Evolutionary conservation across 2,329 filamentous ascomycete species (phyloP).

Genomic region (Daldinia sp.): DNA sequence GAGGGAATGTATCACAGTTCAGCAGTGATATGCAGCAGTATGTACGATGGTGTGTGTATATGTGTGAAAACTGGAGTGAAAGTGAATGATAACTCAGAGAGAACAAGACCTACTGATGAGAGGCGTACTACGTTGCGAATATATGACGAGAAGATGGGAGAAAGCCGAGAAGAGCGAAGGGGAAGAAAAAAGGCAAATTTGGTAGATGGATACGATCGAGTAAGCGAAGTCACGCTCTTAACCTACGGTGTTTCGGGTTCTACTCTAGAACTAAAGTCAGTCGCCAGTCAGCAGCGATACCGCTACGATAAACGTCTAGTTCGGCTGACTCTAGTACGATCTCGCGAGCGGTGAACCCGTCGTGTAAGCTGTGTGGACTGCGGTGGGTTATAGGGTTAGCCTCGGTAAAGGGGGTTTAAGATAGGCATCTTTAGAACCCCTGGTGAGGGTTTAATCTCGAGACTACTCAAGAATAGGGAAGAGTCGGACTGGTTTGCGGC

Average conservation of each 20-base stretch:
- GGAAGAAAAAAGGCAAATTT: constrained; percentile 19
- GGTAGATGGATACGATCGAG: constrained; percentile 37
- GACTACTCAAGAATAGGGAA: constrained; percentile 27
- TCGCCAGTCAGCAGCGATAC: constrained; percentile 36
- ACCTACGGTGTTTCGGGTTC: constrained; percentile 29
- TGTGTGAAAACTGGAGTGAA: constrained; percentile 23
- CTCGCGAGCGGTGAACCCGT: constrained; percentile 4
- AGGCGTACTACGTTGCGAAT: constrained; percentile 26
- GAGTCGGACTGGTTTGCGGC: constrained; percentile 18
- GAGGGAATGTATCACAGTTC: constrained; percentile 21
- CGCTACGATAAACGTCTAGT: constrained; percentile 23
- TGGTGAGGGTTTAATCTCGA: constrained; percentile 6
- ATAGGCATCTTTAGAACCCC: constrained; percentile 1
- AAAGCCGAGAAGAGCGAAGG: constrained; percentile 26
- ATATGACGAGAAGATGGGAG: constrained; percentile 33
- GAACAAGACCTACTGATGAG: constrained; percentile 23
- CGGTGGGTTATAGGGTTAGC: constrained; percentile 4
- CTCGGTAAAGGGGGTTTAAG: constrained; percentile 22
- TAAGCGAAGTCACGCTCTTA: constrained; percentile 37
- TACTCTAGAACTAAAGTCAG: constrained; percentile 23
- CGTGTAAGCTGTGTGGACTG: constrained; percentile 9
- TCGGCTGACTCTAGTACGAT: constrained; percentile 24
- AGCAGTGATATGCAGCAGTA: constrained; percentile 14
- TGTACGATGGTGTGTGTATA: not conserved
- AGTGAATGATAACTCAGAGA: constrained; percentile 24